Conservation (phyloP, 176 grass and related monocot species). For the Pontederia paniculata region DNA sequence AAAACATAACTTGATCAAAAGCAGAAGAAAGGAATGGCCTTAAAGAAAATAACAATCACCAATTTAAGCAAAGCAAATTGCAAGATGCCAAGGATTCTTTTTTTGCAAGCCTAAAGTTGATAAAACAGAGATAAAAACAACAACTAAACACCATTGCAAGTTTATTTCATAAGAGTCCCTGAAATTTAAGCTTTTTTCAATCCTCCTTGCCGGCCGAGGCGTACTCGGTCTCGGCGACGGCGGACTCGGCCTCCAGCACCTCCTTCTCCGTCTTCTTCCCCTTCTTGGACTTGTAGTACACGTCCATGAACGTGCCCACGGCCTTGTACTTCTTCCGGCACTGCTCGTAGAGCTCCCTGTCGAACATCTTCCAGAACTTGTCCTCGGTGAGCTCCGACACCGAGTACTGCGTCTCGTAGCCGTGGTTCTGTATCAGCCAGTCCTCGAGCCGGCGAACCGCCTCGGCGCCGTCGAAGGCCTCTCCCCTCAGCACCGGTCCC, state of each 20-base stretch:
- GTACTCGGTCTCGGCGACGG: constrained; percentile 62
- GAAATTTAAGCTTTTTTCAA: too few species aligned
- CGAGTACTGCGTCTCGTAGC: constrained; percentile 80
- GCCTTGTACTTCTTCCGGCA: constrained; percentile 58
- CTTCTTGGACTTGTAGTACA: constrained; percentile 95
- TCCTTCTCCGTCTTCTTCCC: constrained; percentile 94
- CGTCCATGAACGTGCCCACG: constrained; percentile 79
- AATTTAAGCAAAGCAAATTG: too few species aligned
- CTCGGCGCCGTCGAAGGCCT: constrained; percentile 54
- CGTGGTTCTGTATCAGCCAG: constrained; percentile 86
- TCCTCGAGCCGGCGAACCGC: constrained; percentile 51
- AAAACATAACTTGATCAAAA: too few species aligned
- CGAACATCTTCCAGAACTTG: constrained; percentile 96
- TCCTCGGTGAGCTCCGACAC: constrained; percentile 84
- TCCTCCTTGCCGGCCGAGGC: constrained; percentile 4
- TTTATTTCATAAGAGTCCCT: too few species aligned
- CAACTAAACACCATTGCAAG: too few species aligned
- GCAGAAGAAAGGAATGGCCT: too few species aligned
- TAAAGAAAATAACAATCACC: too few species aligned
- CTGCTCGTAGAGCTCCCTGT: constrained; percentile 65
- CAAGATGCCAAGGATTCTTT: neutral
- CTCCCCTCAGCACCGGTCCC: constrained; percentile 35
- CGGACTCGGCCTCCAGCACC: constrained; percentile 85
- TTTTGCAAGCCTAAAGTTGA: too few species aligned
- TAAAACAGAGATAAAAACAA: too few species aligned